Conservation (phyloP, 2,329 filamentous ascomycete genomes). For the Mycocentrospora acerina region DNA sequence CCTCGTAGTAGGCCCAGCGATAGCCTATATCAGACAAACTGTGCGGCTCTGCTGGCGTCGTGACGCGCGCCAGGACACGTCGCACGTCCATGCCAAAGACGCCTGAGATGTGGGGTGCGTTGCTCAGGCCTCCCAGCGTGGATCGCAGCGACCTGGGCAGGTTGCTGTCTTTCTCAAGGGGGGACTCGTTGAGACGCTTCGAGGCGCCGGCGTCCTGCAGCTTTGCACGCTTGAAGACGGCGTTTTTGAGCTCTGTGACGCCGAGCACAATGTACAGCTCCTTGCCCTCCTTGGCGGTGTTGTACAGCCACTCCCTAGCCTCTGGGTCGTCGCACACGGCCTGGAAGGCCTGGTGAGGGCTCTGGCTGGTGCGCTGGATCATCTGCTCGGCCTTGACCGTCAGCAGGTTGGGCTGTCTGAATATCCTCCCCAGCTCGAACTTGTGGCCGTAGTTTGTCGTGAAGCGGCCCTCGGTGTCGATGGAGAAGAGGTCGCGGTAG, state of each 20-base stretch:
- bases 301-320: slow-evolving; percentile 34
- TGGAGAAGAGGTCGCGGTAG: slow-evolving; percentile 41
- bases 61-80: slow-evolving; percentile 31
- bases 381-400: slow-evolving; percentile 41
- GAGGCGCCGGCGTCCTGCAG: slow-evolving; percentile 39
- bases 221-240: slow-evolving; percentile 39
- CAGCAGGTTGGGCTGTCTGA: slow-evolving; percentile 40
- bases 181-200: slow-evolving; percentile 34
- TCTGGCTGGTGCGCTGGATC: slow-evolving; percentile 38
- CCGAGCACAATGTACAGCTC: slow-evolving; percentile 39
- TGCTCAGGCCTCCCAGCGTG: slow-evolving; percentile 30
- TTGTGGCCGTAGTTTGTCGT: slow-evolving; percentile 42
- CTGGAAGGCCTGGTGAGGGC: slow-evolving; percentile 28
- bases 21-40: slow-evolving; percentile 33
- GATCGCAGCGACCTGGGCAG: slow-evolving; percentile 35
- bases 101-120: slow-evolving; percentile 35
- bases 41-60: slow-evolving; percentile 37
- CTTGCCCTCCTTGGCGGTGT: slow-evolving; percentile 29
- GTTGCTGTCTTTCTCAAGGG: slow-evolving; percentile 36
- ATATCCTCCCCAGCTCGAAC: slow-evolving; percentile 41
- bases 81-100: slow-evolving; percentile 42
- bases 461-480: slow-evolving; percentile 41
- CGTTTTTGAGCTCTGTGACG: slow-evolving; percentile 42
- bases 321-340: slow-evolving; percentile 38
- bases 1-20: slow-evolving; percentile 37